Evolutionary conservation across 768 basidiomycete genomes (phyloP), one percentile per base, ranked within the genome.

Genomic region (Suillus plorans): DNA sequence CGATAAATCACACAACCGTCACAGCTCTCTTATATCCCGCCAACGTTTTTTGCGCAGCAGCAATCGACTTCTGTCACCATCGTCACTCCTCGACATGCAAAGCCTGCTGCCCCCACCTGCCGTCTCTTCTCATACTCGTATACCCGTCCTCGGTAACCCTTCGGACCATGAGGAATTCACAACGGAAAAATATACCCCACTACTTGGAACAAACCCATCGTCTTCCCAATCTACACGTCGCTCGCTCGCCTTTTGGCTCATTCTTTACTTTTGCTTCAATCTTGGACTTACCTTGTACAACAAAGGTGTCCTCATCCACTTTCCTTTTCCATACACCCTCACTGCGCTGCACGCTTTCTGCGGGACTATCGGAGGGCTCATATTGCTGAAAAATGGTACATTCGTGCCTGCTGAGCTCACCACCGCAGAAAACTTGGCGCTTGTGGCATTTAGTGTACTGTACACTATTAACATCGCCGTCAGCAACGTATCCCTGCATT

Each of bases 381-480:
- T 89, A 28, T 82, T 94, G 2, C 78, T 90, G 16, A 81, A 84
- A 55, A 76, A 80, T 45, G 86, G 87, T 1, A 68, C 80, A 22
- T 93, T 89, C 72, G 80, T 78, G 0, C 88, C 89, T 18, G 84
- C 86, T 37, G 79, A 80, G 34, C 76, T 91, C 20, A 80, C 79
- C 10, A 69, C 74, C 18, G 70, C 78, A 28, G 83, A 92, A 73
- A 85, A 84, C 63, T 63, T 86, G 25, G 84, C 89, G 14, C 81
- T 99, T 16, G 73, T 88, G 31, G 84, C 88, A 2, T 99, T 99
- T 79, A 97, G 95, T 69, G 79, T 89, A 22, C 82, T 99, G 2
- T 99, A 97, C 76, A 92, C 96, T 5, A 78, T 97, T 74, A 99
- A 99, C 73, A 97, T 99, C 69, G 89, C 91, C 49, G 90, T 98